These are phyloP conservation scores for Metarhizium brunneum DNA, from an alignment of 2,329 filamentous ascomycete species.

Conservation along the genomic window DNA sequence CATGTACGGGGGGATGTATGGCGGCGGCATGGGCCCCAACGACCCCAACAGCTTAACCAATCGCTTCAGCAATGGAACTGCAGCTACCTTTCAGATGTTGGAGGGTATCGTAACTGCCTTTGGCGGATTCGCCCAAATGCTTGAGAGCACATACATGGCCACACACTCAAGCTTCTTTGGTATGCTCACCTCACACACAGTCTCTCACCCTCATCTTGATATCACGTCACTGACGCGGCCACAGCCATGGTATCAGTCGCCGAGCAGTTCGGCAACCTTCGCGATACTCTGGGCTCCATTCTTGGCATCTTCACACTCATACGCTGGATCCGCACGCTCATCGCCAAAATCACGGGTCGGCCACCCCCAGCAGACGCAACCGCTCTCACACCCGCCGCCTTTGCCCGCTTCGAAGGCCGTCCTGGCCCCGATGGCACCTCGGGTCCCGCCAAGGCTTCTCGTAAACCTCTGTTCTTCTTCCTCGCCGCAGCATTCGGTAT, in stretches of 20 bases:
- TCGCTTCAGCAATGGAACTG: conserved; percentile 87
- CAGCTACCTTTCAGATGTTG: conserved; percentile 95
- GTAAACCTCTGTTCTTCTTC: conserved; percentile 95
- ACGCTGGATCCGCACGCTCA: conserved; percentile 84
- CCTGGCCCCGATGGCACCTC: conserved; percentile 52
- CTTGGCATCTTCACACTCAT: conserved; percentile 93
- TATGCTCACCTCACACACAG: conserved; percentile 35
- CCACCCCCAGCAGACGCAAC: conserved; percentile 81
- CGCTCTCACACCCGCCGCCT: conserved; percentile 80
- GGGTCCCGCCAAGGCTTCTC: conserved; percentile 64
- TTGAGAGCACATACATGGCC: conserved; percentile 99
- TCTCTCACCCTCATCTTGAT: neutral
- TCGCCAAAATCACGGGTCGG: conserved; percentile 87
- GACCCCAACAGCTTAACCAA: conserved; percentile 93
- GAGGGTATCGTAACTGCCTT: conserved; percentile 96
- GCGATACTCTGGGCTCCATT: conserved; percentile 86
- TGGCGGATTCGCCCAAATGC: conserved; percentile 96
- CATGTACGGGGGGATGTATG: conserved; percentile 20
- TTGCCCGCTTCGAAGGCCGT: conserved; percentile 79
- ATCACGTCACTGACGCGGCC: neutral
- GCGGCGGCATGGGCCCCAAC: conserved; percentile 48
- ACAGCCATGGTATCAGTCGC: conserved; percentile 95
- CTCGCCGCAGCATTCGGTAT: conserved; percentile 88
- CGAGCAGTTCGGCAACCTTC: conserved; percentile 89
- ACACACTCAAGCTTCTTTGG: conserved; percentile 98